phyloP scores from a whole-genome alignment of 768 basidiomycete species.

The Pulveroboletus sp. region DNA sequence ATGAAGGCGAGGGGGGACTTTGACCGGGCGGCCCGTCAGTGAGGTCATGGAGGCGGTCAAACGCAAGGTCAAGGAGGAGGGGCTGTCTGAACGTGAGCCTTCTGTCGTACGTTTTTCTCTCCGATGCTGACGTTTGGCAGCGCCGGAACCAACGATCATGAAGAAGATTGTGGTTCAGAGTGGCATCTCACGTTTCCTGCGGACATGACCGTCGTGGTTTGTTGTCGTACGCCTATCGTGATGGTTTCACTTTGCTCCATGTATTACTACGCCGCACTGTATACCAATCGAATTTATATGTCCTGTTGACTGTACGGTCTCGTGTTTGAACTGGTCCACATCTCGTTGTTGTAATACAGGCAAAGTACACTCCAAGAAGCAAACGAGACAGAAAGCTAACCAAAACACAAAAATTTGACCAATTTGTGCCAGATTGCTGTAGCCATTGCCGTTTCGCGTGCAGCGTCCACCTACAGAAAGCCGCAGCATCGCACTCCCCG shows the following conservation, averaged over 20 bases:
- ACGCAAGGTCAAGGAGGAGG: constrained; percentile 89
- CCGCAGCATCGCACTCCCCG: too few relatives aligned
- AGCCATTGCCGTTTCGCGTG: too few relatives aligned
- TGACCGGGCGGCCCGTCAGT: constrained; percentile 80
- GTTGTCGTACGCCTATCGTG: background rate
- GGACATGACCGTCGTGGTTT: constrained; percentile 27
- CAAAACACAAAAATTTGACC: too few relatives aligned
- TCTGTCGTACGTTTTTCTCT: background rate
- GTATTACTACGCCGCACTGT: too few relatives aligned
- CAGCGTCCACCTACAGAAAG: too few relatives aligned
- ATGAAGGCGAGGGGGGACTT: constrained; percentile 89
- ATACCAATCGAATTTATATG: too few relatives aligned
- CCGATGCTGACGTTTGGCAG: constrained; percentile 35
- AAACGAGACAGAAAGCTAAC: too few relatives aligned
- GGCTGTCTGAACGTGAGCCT: constrained; percentile 71
- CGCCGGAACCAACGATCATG: constrained; percentile 84
- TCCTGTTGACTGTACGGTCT: too few relatives aligned
- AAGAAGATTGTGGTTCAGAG: constrained; percentile 81
- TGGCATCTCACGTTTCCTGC: constrained; percentile 71
- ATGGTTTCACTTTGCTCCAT: background rate
- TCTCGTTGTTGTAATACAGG: too few relatives aligned
- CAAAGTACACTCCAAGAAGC: too few relatives aligned
- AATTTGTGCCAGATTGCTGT: too few relatives aligned
- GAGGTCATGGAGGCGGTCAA: constrained; percentile 94
- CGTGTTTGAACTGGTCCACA: too few relatives aligned